Percentiles rank a stretch among this genome's conserved stretches.
Evolutionary conservation across 2,329 filamentous ascomycete species (phyloP).

Genomic region (Sclerotiophoma versabilis): DNA sequence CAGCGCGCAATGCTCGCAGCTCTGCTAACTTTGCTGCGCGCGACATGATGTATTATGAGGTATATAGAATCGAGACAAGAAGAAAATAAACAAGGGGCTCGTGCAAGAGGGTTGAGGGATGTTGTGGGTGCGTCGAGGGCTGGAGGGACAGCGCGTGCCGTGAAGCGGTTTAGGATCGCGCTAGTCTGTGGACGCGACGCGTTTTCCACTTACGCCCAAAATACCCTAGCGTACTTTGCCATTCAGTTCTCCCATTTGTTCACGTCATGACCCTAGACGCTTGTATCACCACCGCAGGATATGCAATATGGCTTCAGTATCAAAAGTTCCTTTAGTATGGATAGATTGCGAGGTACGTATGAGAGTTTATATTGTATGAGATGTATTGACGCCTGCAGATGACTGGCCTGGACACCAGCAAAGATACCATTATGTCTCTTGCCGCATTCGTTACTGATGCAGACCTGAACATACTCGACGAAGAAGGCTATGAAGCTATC

Average conservation of each 20-base stretch:
- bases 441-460: conserved; percentile 90
- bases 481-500: conserved; percentile 78
- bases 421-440: conserved; percentile 87
- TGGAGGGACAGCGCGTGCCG: conserved; percentile 28
- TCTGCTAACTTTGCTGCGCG: conserved; percentile 65
- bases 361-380: too few relatives aligned
- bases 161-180: conserved; percentile 23
- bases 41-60: conserved; percentile 42
- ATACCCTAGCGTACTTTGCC: conserved; percentile 1
- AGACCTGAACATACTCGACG: conserved; percentile 77
- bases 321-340: conserved; percentile 78
- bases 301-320: conserved; percentile 57
- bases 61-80: conserved; percentile 10
- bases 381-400: conserved; percentile 66
- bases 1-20: conserved; percentile 80
- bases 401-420: conserved; percentile 82
- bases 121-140: conserved; percentile 32
- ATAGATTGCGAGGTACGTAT: conserved; percentile 74
- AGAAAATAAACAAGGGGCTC: conserved; percentile 22
- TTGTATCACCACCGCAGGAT: conserved; percentile 4
- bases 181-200: conserved; percentile 30
- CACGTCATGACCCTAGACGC: conserved; percentile 5
- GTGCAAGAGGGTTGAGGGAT: conserved; percentile 18
- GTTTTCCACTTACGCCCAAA: conserved; percentile 14
- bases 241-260: conserved; percentile 3